A percentile compares a stretch with the other conserved stretches of the same genome.
phyloP scores from a whole-genome alignment of 1,284 basidiomycete genomes.

The Cerioporus squamosus region DNA sequence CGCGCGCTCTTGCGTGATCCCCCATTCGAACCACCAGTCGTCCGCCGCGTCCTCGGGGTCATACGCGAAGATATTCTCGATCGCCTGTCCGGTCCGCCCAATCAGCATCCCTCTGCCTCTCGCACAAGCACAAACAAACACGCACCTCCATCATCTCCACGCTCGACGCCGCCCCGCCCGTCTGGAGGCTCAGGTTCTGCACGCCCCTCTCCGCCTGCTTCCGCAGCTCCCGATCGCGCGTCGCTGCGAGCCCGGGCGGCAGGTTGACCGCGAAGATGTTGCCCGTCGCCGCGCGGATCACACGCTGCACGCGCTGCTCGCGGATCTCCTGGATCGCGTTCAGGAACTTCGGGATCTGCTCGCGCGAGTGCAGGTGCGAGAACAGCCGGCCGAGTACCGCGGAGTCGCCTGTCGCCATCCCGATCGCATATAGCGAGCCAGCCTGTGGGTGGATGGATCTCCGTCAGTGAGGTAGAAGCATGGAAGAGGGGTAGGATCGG shows the following conservation, averaged over 20 bases:
- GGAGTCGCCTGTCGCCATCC: constrained; percentile 59
- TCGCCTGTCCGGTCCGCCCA: constrained; percentile 12
- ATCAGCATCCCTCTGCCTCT: background rate
- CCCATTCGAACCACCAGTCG: constrained; percentile 43
- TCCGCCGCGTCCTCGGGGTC: constrained; percentile 42
- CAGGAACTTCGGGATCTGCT: constrained; percentile 56
- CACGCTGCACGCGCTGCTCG: constrained; percentile 24
- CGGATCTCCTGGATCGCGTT: constrained; percentile 55
- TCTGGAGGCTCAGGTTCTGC: background rate
- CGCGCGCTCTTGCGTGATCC: constrained; percentile 36
- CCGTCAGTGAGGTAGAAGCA: background rate
- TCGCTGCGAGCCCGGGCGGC: constrained; percentile 24
- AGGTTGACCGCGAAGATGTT: constrained; percentile 28
- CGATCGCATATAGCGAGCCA: constrained; percentile 53
- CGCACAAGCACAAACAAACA: too few relatives aligned
- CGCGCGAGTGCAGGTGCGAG: constrained; percentile 50
- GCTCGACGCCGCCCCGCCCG: constrained; percentile 14
- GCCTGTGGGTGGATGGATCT: constrained; percentile 37
- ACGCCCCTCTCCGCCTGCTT: constrained; percentile 16
- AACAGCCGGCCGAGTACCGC: constrained; percentile 62
- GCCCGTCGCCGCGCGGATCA: constrained; percentile 20
- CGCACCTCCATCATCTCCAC: constrained; percentile 19
- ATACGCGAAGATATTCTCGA: constrained; percentile 35
- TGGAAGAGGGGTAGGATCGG: background rate
- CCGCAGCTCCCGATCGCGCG: constrained; percentile 9